Percentiles rank a stretch among this genome's conserved stretches.
phyloP scores from a whole-genome alignment of 2,329 filamentous ascomycete genomes.

The Xylariaceae sp. region DNA sequence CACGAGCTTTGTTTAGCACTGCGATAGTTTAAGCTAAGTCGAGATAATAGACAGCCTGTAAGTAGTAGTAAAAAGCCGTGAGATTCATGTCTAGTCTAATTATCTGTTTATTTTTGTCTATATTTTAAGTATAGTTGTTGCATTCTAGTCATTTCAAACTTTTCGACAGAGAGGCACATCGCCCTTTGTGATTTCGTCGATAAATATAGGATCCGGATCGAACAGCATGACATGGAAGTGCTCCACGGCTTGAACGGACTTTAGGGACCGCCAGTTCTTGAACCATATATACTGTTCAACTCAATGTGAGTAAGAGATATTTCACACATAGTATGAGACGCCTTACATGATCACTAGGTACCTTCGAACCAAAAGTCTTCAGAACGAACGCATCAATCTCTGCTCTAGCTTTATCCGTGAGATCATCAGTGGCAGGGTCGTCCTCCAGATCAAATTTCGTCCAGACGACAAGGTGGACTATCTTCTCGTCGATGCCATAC shows the following conservation, averaged over 20 bases:
- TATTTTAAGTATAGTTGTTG: background rate
- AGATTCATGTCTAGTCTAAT: background rate
- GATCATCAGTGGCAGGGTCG: conserved; percentile 66
- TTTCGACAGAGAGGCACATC: conserved; percentile 70
- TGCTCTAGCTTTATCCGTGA: conserved; percentile 66
- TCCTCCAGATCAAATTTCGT: conserved; percentile 84
- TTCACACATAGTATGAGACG: background rate
- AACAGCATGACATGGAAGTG: conserved; percentile 96
- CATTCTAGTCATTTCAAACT: conserved; percentile 27
- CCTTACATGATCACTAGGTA: conserved; percentile 61
- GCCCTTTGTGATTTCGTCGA: conserved; percentile 72
- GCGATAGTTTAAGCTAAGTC: background rate
- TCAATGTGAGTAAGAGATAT: conserved; percentile 30
- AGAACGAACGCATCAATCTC: conserved; percentile 75
- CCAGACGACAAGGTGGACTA: conserved; percentile 90
- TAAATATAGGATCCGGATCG: conserved; percentile 72
- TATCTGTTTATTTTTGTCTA: conserved; percentile 18
- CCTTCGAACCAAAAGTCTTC: conserved; percentile 63
- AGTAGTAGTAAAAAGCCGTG: background rate
- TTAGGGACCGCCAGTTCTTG: conserved; percentile 85
- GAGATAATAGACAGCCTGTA: background rate
- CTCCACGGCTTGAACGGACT: conserved; percentile 85
- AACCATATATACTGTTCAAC: conserved; percentile 68
- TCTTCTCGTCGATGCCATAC: conserved; percentile 79
- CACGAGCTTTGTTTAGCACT: background rate